phyloP scores from a whole-genome alignment of 1,139 yeast species.

The Saccharomyces uvarum region DNA sequence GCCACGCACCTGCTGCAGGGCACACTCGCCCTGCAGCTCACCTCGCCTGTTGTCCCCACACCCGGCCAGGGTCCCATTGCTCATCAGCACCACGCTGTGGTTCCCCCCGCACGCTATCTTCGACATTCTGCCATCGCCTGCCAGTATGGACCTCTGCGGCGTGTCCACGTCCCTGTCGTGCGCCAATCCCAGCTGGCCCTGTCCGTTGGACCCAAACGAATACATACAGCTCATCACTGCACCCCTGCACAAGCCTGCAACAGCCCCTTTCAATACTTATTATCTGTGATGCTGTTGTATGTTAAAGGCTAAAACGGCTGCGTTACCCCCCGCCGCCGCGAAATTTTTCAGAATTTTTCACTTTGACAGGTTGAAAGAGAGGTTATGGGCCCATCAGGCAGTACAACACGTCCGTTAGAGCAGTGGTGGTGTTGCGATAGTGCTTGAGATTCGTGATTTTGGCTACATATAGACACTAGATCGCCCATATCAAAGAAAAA shows the following conservation, averaged over 20 bases:
- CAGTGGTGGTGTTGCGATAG: not conserved
- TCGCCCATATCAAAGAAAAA: not conserved
- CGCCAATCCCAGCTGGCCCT: conserved; percentile 62
- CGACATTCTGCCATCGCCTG: conserved; percentile 26
- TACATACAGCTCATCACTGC: conserved; percentile 18
- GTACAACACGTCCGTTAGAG: not conserved
- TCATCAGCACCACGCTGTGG: conserved; percentile 59
- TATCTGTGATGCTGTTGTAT: not conserved
- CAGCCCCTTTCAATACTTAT: not conserved
- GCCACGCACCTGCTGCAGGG: conserved; percentile 5
- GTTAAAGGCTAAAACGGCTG: not conserved
- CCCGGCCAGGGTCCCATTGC: conserved; percentile 46
- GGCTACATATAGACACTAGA: not conserved
- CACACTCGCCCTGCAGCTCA: conserved; percentile 32
- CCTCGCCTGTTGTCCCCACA: conserved; percentile 54
- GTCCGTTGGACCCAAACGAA: conserved; percentile 81
- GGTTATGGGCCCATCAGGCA: not conserved
- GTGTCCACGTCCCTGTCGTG: conserved; percentile 45
- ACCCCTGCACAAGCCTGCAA: not conserved
- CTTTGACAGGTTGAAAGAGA: not conserved
- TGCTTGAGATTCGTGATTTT: not conserved
- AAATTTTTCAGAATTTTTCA: conserved; percentile 1
- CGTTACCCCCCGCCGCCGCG: not conserved
- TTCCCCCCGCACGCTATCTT: conserved; percentile 75
- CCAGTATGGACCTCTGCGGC: conserved; percentile 16